Base-by-base conservation (phyloP, 2,329 filamentous ascomycete species). In the Colletotrichum sp. region DNA sequence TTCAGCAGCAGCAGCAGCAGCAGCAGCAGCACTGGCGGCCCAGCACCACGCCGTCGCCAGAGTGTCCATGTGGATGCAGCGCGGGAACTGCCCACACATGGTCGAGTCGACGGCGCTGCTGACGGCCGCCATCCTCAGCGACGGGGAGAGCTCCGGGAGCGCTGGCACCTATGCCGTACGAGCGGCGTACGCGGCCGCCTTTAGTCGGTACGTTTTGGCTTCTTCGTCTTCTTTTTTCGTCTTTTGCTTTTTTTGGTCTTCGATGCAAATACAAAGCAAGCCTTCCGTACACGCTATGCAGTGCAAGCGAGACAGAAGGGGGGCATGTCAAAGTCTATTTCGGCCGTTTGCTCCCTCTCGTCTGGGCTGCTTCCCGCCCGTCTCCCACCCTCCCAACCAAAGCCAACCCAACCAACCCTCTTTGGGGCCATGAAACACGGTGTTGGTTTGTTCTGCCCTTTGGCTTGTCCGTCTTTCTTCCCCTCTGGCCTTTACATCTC, bases 71-170 rank as follows among this genome's bases (percentile, higher is more conserved):
- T 94, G 93, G 93, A 92, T 94, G 89, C 90, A 93, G 81, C 91
- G 94, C 82, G 93, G 93, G 78, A 92, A 92, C 80, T 94, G 95
- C 77, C 95, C 95, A 71, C 93, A 96, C 86, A 89, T 95, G 84
- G 90, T 96, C 70, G 95, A 96, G 85, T 94, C 93, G 44, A 96
- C 95, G 57, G 93, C 93, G 4, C 89, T 95, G 77, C 87, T 97
- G 75, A 91, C 91, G 79, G 92, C 94, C 77, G 94, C 94, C 32
- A 86, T 93, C 24, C 85, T 96, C 68, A 91, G 92, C 81, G 94
- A 96, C 85, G 87, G 88, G 77, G 82, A 82, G 49, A 80, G 80
- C 21, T 79, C 79, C 3, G 83, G 83, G n/a, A 77, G 77, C 57
- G 85, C 89, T 57, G 87, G 87, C 60, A 86, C 87, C 66, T 93